Evolutionary conservation across 192 early-diverging fungal species (phyloP).

Genomic region (Diversispora eburnea): DNA sequence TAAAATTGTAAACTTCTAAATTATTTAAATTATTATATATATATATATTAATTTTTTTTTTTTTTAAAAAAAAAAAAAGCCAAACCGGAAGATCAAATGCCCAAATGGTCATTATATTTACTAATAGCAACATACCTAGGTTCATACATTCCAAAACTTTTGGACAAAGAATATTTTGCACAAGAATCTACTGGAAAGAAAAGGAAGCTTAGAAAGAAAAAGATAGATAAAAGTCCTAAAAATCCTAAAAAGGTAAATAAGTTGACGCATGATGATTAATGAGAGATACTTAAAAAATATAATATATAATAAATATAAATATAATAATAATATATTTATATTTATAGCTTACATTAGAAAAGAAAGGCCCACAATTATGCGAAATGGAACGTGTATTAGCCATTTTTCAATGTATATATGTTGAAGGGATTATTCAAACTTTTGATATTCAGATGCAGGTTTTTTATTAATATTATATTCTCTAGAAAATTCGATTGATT

Average conservation of each 20-base stretch:
- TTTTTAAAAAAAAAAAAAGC: neutral
- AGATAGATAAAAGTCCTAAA: neutral
- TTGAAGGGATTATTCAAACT: neutral
- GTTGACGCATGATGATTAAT: too few species aligned
- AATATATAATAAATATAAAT: neutral
- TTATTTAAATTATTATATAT: neutral
- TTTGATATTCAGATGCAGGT: neutral
- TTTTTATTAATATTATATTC: neutral
- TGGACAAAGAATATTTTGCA: neutral
- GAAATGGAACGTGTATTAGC: slow-evolving; percentile 4
- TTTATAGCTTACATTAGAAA: neutral
- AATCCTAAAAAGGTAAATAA: neutral
- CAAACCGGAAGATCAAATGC: neutral
- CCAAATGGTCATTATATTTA: slow-evolving; percentile 4
- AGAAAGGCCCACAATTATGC: neutral
- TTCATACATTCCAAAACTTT: slow-evolving; percentile 3
- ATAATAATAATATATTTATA: neutral
- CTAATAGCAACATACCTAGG: neutral
- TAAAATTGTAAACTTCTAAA: neutral
- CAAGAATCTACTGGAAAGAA: neutral
- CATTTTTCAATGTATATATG: slow-evolving; percentile 1
- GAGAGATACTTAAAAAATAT: neutral
- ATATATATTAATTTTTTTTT: neutral
- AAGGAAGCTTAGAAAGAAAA: neutral
- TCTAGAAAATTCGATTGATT: neutral